A percentile compares a stretch with the other conserved stretches of the same genome.
Evolutionary conservation across 768 basidiomycete genomes (phyloP).

Genomic region (Hebeloma cylindrosporum): DNA sequence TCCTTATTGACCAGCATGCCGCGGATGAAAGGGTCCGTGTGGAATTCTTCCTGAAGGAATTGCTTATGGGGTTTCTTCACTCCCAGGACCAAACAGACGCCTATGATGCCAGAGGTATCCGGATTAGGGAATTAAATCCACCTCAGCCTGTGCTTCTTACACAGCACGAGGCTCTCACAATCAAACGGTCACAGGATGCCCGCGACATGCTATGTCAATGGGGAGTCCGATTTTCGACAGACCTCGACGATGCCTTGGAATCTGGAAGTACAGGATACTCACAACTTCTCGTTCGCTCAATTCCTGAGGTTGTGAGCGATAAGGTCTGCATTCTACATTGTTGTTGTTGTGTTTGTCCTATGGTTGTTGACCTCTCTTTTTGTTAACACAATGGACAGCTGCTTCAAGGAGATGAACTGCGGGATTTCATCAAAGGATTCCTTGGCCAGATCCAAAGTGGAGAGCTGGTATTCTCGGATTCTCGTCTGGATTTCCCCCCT

Average conservation of each 20-base stretch:
- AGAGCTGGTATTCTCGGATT: slow-evolving; percentile 35
- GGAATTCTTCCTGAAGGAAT: slow-evolving; percentile 71
- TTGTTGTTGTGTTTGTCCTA: slow-evolving; percentile 21
- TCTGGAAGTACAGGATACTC: slow-evolving; percentile 45
- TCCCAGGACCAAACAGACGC: slow-evolving; percentile 31
- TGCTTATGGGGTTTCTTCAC: slow-evolving; percentile 70
- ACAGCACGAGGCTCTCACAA: slow-evolving; percentile 54
- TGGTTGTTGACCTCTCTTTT: slow-evolving; percentile 16
- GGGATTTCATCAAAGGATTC: slow-evolving; percentile 71
- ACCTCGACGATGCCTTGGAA: slow-evolving; percentile 26
- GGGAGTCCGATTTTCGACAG: slow-evolving; percentile 59
- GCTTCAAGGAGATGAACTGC: slow-evolving; percentile 68
- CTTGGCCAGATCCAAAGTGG: slow-evolving; percentile 57
- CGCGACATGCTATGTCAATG: slow-evolving; percentile 58
- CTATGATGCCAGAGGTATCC: slow-evolving; percentile 32
- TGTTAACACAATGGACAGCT: slow-evolving; percentile 42
- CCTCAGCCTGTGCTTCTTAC: slow-evolving; percentile 65
- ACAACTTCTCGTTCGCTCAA: slow-evolving; percentile 61
- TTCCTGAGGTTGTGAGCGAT: slow-evolving; percentile 72
- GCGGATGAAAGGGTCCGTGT: slow-evolving; percentile 96
- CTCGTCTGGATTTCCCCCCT: slow-evolving; percentile 24
- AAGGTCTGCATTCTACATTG: slow-evolving; percentile 54
- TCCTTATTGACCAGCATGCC: slow-evolving; percentile 96
- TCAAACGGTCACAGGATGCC: slow-evolving; percentile 42
- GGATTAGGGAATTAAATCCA: slow-evolving; percentile 45